Base-by-base conservation (phyloP, 495 filamentous ascomycete species). In the Penicillium desertorum region DNA sequence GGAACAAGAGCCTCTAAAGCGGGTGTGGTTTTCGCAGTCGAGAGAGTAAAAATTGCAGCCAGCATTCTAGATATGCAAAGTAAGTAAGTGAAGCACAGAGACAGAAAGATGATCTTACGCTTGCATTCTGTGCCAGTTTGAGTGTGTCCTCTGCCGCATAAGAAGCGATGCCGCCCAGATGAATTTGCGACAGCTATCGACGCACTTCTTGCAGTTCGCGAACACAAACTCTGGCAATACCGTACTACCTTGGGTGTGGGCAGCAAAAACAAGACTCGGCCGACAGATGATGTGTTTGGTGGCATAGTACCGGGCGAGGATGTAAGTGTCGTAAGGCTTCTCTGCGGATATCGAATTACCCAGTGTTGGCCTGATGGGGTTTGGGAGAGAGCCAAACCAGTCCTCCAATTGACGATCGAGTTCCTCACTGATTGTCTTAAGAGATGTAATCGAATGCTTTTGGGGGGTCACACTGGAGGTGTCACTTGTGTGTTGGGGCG, bases 281-380 rank as follows among this genome's bases (percentile, higher is more conserved):
- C 62, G 56, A 34, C 48, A 59, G 32, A 65, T 62, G n/a, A 65
- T 59, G 45, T 65, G 56, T 44, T 51, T 59, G 9, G 62, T 51
- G 5, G 62, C 59, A 30, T 59, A 59, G 39, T 62, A 65, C 32
- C 59, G 56, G 9, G 56, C 43, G 27, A 57, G 62, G n/a, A 65
- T 54, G 19, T 59, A 49, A 32, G 43, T 50, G n/a, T 65, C 59
- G 23, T 57, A 61, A 23, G 48, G 29, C 17, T 62, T 53, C 11
- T 32, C 50, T 6, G 56, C 29, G 16, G 29, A 44, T 9, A 45
- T 57, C 0, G 56, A 34, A 39, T 51, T 41, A 19, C 36, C 48
- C 8, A 64, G 51, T 27, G 61, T 42, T 34, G 62, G 62, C 14
- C 56, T 57, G 34, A 59, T 62, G 1, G 27, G 34, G 4, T 46